These are phyloP conservation scores for Saccharum officinarum DNA, from an alignment of 176 grass and related monocot genomes.

Conservation along the genomic window DNA sequence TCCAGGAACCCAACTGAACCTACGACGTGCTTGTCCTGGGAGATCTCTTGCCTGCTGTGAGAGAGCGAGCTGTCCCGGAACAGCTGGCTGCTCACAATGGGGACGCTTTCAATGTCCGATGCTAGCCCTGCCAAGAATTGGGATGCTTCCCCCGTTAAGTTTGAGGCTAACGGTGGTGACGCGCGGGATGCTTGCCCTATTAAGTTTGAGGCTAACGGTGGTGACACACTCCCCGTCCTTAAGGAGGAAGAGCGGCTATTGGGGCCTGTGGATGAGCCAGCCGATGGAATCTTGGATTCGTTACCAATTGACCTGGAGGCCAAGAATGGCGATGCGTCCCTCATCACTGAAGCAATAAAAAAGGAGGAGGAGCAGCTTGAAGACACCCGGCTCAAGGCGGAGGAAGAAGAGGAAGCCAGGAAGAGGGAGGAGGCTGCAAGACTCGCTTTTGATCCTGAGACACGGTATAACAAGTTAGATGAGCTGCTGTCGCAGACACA, in stretches of 20 bases:
- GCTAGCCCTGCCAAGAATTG: background rate
- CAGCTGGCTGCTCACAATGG: background rate
- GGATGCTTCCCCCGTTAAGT: background rate
- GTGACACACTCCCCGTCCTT: rapidly evolving
- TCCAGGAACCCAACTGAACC: background rate
- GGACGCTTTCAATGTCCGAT: background rate
- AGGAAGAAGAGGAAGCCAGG: constrained; percentile 47
- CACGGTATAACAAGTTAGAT: constrained; percentile 78
- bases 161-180: background rate
- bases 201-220: background rate
- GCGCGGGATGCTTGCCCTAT: background rate
- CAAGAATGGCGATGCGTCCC: constrained; percentile 63
- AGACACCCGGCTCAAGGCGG: constrained; percentile 36
- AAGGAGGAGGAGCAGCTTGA: constrained; percentile 74
- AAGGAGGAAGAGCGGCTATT: background rate
- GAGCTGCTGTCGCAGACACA: constrained; percentile 86
- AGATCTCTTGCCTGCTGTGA: background rate
- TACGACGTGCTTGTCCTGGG: background rate
- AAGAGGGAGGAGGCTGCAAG: constrained; percentile 41
- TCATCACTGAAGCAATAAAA: constrained; percentile 68
- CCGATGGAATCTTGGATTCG: constrained; percentile 17
- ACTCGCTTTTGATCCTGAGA: constrained; percentile 44
- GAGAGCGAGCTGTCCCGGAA: too few species aligned
- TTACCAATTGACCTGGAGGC: constrained; percentile 65
- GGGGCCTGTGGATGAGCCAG: background rate